Conservation (phyloP, 2,329 filamentous ascomycete genomes). For the Cladophialophora exuberans region DNA sequence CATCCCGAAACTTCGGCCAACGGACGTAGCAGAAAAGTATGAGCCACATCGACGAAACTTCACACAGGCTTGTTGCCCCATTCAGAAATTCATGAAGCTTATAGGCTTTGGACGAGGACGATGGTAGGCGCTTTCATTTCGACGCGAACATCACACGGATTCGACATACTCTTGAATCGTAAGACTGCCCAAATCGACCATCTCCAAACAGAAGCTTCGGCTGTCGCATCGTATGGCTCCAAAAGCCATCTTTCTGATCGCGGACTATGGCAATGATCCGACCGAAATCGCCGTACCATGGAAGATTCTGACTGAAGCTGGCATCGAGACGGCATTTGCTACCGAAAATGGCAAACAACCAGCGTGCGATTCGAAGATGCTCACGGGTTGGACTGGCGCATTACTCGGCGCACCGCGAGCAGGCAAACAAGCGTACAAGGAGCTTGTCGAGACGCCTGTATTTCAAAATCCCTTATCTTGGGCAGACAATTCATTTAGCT, state of each 20-base stretch:
- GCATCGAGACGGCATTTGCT: conserved; percentile 54
- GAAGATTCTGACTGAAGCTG: conserved; percentile 51
- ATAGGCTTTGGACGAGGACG: too few species aligned
- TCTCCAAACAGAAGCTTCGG: too few species aligned
- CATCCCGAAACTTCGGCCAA: too few species aligned
- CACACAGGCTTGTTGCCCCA: too few species aligned
- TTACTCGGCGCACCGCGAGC: conserved; percentile 46
- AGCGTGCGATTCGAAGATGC: conserved; percentile 55
- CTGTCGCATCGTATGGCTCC: too few species aligned
- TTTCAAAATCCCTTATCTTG: conserved; percentile 52
- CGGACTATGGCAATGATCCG: conserved; percentile 60
- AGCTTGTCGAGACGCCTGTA: conserved; percentile 47
- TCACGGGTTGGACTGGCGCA: conserved; percentile 54
- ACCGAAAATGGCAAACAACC: conserved; percentile 55
- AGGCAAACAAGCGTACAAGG: conserved; percentile 44
- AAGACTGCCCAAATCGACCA: too few species aligned
- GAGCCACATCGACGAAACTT: too few species aligned
- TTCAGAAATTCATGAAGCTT: too few species aligned
- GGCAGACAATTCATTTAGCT: conserved; percentile 48
- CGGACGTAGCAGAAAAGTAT: too few species aligned
- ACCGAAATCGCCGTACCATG: conserved; percentile 59
- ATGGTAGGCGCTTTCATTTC: too few species aligned
- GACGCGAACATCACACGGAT: too few species aligned
- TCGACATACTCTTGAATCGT: too few species aligned
- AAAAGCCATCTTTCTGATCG: conserved; percentile 55